Percentiles rank a stretch among this genome's conserved stretches.
Conservation (phyloP, 176 grass and related monocot genomes). For the Urochloa ruziziensis region DNA sequence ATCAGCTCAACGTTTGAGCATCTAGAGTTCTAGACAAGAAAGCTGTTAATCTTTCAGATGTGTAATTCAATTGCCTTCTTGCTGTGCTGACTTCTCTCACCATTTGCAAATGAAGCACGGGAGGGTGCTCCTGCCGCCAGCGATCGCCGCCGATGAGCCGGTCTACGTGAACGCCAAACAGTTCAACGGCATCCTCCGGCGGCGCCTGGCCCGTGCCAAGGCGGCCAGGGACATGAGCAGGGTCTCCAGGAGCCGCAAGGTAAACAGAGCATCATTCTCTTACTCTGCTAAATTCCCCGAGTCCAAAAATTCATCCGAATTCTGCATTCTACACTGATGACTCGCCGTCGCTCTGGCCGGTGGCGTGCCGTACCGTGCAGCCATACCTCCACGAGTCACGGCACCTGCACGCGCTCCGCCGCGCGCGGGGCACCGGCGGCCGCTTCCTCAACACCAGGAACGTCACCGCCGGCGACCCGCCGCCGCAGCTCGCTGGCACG, state of each 20-base stretch:
- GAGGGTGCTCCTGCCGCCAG: slow-evolving; percentile 46
- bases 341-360: not conserved
- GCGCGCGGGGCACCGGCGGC: slow-evolving; percentile 58
- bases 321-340: not conserved
- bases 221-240: slow-evolving; percentile 38
- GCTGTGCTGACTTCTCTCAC: not conserved
- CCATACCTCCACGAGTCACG: slow-evolving; percentile 74
- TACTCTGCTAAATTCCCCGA: not conserved
- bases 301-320: not conserved
- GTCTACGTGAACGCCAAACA: slow-evolving; percentile 75
- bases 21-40: too few relatives aligned
- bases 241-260: slow-evolving; percentile 40
- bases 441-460: slow-evolving; percentile 65
- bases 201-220: slow-evolving; percentile 56
- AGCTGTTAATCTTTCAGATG: not conserved
- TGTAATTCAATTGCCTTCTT: too few relatives aligned
- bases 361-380: slow-evolving; percentile 30
- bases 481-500: not conserved
- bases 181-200: slow-evolving; percentile 66
- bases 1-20: not conserved
- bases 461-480: not conserved
- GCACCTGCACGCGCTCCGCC: slow-evolving; percentile 65
- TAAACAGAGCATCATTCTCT: not conserved
- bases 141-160: slow-evolving; percentile 27
- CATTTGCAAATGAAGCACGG: slow-evolving; percentile 25